These are phyloP conservation scores for Curvularia lunata DNA, from an alignment of 2,329 filamentous ascomycete species.

Conservation along the genomic window DNA sequence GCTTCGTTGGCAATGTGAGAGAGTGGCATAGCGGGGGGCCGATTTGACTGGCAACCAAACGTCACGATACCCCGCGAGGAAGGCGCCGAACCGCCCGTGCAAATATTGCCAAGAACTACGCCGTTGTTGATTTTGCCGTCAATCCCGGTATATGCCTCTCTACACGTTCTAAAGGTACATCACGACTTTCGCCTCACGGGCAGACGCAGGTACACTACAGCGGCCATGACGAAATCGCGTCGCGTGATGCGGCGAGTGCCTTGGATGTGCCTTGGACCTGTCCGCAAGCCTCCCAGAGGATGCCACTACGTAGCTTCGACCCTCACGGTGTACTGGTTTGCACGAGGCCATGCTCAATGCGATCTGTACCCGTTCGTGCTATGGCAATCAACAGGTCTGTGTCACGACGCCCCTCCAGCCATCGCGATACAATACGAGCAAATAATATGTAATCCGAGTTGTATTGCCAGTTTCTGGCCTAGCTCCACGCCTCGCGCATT, in stretches of 20 bases:
- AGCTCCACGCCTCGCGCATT: background rate
- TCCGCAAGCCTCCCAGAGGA: background rate
- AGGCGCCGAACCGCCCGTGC: constrained; percentile 5
- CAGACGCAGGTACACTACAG: constrained; percentile 11
- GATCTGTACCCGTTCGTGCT: background rate
- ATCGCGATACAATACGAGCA: background rate
- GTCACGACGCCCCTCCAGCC: background rate
- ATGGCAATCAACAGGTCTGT: background rate
- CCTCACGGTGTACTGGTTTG: background rate
- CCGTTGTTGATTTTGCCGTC: constrained; percentile 3
- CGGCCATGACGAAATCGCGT: background rate
- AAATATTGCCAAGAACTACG: constrained; percentile 14
- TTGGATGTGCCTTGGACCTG: background rate
- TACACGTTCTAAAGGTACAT: background rate
- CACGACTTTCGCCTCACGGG: background rate
- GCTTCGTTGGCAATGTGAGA: background rate
- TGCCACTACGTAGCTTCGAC: background rate
- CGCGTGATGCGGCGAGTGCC: background rate
- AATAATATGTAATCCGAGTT: background rate
- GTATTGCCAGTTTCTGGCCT: background rate
- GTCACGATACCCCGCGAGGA: constrained; percentile 16
- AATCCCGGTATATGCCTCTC: constrained; percentile 3
- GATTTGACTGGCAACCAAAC: constrained; percentile 6
- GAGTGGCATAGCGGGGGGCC: background rate
- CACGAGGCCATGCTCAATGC: background rate